Evolutionary conservation across 169 alveolate genomes (phyloP), one percentile per base, ranked within the genome.

Genomic region (Babesia divergens): DNA sequence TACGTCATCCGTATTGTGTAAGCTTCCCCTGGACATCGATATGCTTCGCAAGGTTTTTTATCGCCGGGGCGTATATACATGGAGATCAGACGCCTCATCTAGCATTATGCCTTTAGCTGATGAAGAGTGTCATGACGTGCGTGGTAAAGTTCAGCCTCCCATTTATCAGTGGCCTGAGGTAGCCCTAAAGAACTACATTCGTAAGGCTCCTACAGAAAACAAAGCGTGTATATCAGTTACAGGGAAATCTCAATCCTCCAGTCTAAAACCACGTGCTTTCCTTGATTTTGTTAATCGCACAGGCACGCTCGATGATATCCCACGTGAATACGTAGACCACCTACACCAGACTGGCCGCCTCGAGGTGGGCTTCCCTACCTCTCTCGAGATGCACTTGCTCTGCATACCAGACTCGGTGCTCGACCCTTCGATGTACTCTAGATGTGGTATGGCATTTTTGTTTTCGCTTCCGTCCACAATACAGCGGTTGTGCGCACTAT

Each of bases 291-390:
- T 44, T 24, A 6, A 16, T n/a, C 49, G 62, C 3, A 3, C 60
- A 2, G 62, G 40, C 43, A 20, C 40, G 14, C 34, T 43, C 13
- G 56, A 29, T 32, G 32, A 38, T 31, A 0, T 62, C 11, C 72
- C 72, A 13, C 29, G 40, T 0, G 60, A 22, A 1, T 13, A 46
- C 18, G 18, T 16, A 14, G 6, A 18, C 13, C 42, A 52, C n/a
- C 42, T 62, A 1, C 14, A 46, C 2, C n/a, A 11, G 13, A 2
- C 47, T 14, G 72, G 72, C 13, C 37, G 34, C 7, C 29, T 76
- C 72, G 32, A 31, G 16, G 24, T 76, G 6, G 86, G 86, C 2
- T 77, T 66, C 58, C 86, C 86, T 14, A 77, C 86, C 20, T 51
- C 81, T 16, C 66, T 77, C 31, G 75, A 77, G 75, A 68, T 77